phyloP scores from a whole-genome alignment of 225 moss, liverwort and hornwort genomes.

The Rhytidiadelphus loreus region DNA sequence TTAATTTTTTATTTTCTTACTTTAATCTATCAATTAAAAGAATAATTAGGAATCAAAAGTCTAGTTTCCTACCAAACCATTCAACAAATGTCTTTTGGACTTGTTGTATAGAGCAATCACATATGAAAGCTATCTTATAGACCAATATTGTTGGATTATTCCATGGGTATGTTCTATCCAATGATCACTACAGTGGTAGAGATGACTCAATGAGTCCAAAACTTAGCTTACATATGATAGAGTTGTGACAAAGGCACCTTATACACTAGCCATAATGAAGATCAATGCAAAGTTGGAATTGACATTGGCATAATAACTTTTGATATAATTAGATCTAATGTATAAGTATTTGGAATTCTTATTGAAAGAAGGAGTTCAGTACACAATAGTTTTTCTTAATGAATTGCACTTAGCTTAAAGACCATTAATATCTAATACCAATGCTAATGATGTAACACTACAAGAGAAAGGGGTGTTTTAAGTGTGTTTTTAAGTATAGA shows the following conservation, averaged over 20 bases:
- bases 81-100: not conserved
- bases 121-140: fast-evolving
- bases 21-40: not conserved
- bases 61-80: not conserved
- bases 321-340: not conserved
- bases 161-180: fast-evolving
- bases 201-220: not conserved
- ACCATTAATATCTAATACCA: no score
- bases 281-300: not conserved
- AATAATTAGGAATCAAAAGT: not conserved
- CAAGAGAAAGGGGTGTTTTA: no score
- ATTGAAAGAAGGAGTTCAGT: no score
- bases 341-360: no score
- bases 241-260: not conserved
- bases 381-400: no score
- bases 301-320: not conserved
- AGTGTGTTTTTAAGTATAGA: no score
- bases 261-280: not conserved
- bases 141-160: not conserved
- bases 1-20: not conserved
- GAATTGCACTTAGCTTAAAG: no score
- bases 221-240: not conserved
- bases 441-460: no score
- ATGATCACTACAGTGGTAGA: not conserved
- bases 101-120: not conserved